These are phyloP conservation scores for Artemisia annua DNA, from an alignment of 129 eudicot genomes.

Conservation along the genomic window DNA sequence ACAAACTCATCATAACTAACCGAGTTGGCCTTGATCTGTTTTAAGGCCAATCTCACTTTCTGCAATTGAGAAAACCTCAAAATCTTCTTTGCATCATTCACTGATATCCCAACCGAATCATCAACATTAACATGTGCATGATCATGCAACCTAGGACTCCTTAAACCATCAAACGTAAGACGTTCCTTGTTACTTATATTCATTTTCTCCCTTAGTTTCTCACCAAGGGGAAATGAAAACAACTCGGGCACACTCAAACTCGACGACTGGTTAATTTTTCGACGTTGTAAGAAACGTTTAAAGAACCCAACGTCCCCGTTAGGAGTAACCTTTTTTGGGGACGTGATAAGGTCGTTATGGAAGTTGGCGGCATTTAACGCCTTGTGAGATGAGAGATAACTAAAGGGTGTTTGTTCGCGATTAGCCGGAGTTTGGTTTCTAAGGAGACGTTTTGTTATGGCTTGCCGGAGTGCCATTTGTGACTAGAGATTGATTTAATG, in stretches of 20 bases:
- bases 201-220: conserved; percentile 52
- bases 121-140: conserved; percentile 18
- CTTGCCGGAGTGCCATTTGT: conserved; percentile 61
- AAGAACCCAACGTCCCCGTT: conserved; percentile 36
- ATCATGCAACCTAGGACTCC: conserved; percentile 30
- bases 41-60: conserved; percentile 46
- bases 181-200: conserved; percentile 34
- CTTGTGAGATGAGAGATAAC: conserved; percentile 25
- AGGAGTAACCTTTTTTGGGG: conserved; percentile 20
- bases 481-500: neutral
- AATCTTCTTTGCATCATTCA: conserved; percentile 50
- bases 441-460: conserved; percentile 52
- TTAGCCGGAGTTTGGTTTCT: conserved; percentile 16
- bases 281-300: conserved; percentile 50
- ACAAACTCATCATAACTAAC: conserved; percentile 54
- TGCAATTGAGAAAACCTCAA: conserved; percentile 51
- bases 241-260: conserved; percentile 40
- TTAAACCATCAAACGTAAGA: conserved; percentile 41
- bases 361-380: neutral
- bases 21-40: conserved; percentile 42
- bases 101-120: conserved; percentile 34
- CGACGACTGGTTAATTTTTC: conserved; percentile 43
- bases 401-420: conserved; percentile 21
- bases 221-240: conserved; percentile 50
- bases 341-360: neutral